Base-by-base conservation (phyloP, 805 yeast species). In the Candida hispaniensis region DNA sequence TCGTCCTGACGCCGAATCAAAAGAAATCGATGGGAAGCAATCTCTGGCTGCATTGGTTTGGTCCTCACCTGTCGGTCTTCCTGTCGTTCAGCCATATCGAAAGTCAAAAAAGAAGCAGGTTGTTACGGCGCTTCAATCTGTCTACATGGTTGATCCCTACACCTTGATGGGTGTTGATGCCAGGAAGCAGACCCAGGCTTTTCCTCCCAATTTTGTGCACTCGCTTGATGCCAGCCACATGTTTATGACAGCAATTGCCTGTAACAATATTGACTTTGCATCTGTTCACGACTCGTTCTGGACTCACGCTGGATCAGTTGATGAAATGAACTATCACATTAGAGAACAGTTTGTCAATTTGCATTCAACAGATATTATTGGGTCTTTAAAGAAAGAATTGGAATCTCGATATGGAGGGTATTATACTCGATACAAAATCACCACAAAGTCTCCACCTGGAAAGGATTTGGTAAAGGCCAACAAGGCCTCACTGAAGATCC, bases 231-330 rank as follows among this genome's bases (percentile, higher is more conserved):
- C 97, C 1, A 78, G 95, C 0, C 98, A 88, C 55, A 91, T 88
- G 98, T 64, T 91, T 34, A 60, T 86, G 63, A 79, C 94, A 6
- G 93, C 96, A 0, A 64, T 72, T 33, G 73, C 73, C 14, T 83
- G 95, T 55, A 73, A 78, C 4, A 66, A 74, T 25, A 27, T 32
- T 22, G 16, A 16, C 13, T 88, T 91, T 65, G 95, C 97, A 0
- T 75, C 97, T 1, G 98, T 88, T 14, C 98, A 88, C 57, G 98
- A 88, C 55, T 88, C 97, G 1, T 88, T 81, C 55, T 88, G 98
- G 98, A 85, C 97, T 0, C 97, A 91, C 54, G 96, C 98, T 1
- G 61, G 72, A 32, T 88, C 81, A 53, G 74, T 88, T 25, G 76
- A 75, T 41, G 52, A 50, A 3, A 76, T 88, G 91, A 82, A 75